Base-by-base conservation (phyloP, 2,329 filamentous ascomycete genomes). In the Fusarium sororula region DNA sequence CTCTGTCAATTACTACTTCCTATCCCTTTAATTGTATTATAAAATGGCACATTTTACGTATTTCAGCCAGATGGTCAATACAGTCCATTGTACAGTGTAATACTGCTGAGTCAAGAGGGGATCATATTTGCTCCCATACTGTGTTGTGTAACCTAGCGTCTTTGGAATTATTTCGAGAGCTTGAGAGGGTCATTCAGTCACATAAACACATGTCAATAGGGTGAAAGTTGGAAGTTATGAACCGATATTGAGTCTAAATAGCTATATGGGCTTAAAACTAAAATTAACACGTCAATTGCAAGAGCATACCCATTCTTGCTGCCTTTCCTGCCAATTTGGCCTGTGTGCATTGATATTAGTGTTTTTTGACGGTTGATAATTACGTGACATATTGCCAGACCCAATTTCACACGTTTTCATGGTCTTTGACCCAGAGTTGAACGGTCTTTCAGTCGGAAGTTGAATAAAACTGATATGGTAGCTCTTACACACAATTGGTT, bases 91-190 rank as follows among this genome's bases (percentile, higher is more conserved):
- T 55, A 55, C 51, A 41, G 51, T 55, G 35, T 22, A n/a, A 55
- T 18, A 18, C 7, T 53, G 35, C 20, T 28, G 37, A 39, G 35
- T 55, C 35, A 41, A 28, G 51, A 55, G 20, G 51, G 14, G 14
- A 0, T 2, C 7, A 7, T 17, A 3, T 54, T 8, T 54, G 35
- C 7, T 13, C 7, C 0, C 9, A 54, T n/a, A 54, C 51, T 54
- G 51, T 54, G 20, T 54, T 54, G 51, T 54, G 51, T 54, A 54
- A 54, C 51, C 51, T 6, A 54, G 18, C 35, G 51, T 54, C 51
- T 3, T 22, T 39, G 18, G 35, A 54, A 39, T 28, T 4, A 5
- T 37, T 53, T 15, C 22, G 18, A 18, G 35, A 39, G 51, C 32
- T 54, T 26, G 20, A 24, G 20, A 24, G 10, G 18, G 35, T n/a